These are phyloP conservation scores for Cladorrhinum sp. DNA, from an alignment of 2,329 filamentous ascomycete genomes.

Conservation along the genomic window DNA sequence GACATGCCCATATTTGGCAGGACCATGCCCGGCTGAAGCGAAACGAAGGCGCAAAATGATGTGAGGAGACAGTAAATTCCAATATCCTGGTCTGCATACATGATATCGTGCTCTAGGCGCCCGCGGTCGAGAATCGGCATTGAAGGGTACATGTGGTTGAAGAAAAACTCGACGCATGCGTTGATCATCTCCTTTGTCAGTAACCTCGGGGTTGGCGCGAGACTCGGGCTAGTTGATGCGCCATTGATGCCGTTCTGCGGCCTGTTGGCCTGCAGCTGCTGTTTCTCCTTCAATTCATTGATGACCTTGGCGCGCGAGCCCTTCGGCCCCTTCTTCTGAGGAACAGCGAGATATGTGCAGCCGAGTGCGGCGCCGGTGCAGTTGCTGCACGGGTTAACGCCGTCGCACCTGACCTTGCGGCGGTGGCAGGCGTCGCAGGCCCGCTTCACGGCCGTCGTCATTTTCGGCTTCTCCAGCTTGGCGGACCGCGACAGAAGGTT, in stretches of 20 bases:
- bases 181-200: constrained; percentile 62
- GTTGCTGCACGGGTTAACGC: constrained; percentile 67
- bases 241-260: constrained; percentile 55
- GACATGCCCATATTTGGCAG: constrained; percentile 44
- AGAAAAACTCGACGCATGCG: constrained; percentile 65
- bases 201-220: constrained; percentile 57
- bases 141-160: constrained; percentile 62
- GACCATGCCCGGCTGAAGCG: constrained; percentile 66
- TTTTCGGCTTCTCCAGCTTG: constrained; percentile 26
- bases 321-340: constrained; percentile 74
- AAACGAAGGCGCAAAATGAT: constrained; percentile 64
- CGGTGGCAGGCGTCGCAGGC: constrained; percentile 73
- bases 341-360: constrained; percentile 72
- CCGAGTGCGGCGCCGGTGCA: constrained; percentile 63
- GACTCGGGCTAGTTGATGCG: constrained; percentile 44
- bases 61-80: constrained; percentile 64
- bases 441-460: constrained; percentile 55
- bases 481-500: constrained; percentile 6
- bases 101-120: constrained; percentile 54
- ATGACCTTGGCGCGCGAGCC: constrained; percentile 73
- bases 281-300: constrained; percentile 67
- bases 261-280: constrained; percentile 60
- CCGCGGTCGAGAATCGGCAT: constrained; percentile 61
- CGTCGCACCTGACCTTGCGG: constrained; percentile 72
- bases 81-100: constrained; percentile 59